Percentiles rank a stretch among this genome's conserved stretches.
phyloP scores from a whole-genome alignment of 2,329 filamentous ascomycete genomes.

The Aspergillus fructus region DNA sequence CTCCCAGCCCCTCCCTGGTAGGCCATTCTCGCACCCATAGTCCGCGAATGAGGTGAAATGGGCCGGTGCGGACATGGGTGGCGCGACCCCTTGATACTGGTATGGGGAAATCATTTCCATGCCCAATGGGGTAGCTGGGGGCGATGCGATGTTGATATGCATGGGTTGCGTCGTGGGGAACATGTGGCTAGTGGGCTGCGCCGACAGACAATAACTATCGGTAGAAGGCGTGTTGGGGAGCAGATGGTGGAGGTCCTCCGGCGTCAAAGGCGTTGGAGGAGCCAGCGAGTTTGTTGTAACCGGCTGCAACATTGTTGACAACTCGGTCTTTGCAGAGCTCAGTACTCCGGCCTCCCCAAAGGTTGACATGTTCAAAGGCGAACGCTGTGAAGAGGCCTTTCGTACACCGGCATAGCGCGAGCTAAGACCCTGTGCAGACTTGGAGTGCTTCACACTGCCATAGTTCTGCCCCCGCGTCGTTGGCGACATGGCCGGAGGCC shows the following conservation, averaged over 20 bases:
- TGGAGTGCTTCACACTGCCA: constrained; percentile 43
- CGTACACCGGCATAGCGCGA: constrained; percentile 47
- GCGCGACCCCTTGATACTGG: constrained; percentile 37
- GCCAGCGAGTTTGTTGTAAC: constrained; percentile 37
- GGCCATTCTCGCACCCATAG: constrained; percentile 38
- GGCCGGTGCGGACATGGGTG: constrained; percentile 44
- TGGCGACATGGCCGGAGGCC: constrained; percentile 42
- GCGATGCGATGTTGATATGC: constrained; percentile 44
- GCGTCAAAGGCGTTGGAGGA: constrained; percentile 45
- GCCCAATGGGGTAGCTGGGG: constrained; percentile 44
- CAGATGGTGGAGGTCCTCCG: constrained; percentile 43
- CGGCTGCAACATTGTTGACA: constrained; percentile 33
- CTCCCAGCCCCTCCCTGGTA: constrained; percentile 45
- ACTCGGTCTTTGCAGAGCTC: constrained; percentile 34
- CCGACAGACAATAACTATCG: constrained; percentile 40
- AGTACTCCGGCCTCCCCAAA: constrained; percentile 45
- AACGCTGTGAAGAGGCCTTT: constrained; percentile 48
- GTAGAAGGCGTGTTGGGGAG: constrained; percentile 40
- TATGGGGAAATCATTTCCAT: constrained; percentile 39
- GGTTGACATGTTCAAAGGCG: constrained; percentile 46
- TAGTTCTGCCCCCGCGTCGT: constrained; percentile 36
- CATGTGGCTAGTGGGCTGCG: constrained; percentile 32
- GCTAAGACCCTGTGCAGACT: constrained; percentile 47
- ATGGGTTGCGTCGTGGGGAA: constrained; percentile 41
- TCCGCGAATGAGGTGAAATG: constrained; percentile 45